These are phyloP conservation scores for Hyphopichia wangnamkhiaoensis DNA, from an alignment of 1,139 yeast genomes.

Conservation along the genomic window DNA sequence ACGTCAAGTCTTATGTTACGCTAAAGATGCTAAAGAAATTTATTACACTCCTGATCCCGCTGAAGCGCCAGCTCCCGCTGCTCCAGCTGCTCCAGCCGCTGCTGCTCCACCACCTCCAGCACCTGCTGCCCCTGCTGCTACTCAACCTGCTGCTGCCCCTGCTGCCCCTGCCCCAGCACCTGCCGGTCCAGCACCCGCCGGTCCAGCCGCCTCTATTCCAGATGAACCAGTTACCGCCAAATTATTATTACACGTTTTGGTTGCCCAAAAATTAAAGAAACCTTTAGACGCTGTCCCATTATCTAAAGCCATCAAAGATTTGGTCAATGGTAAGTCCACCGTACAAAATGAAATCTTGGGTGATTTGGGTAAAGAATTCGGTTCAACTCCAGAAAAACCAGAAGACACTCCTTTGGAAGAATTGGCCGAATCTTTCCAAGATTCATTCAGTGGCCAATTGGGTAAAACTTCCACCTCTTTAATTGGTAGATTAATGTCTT, in stretches of 20 bases:
- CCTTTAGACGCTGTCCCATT: slow-evolving; percentile 82
- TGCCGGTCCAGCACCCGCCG: slow-evolving; percentile 62
- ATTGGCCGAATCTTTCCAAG: slow-evolving; percentile 94
- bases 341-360: slow-evolving; percentile 98
- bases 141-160: slow-evolving; percentile 52
- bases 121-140: slow-evolving; percentile 45
- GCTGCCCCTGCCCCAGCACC: slow-evolving; percentile 63
- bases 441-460: slow-evolving; percentile 78
- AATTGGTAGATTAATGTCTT: slow-evolving; percentile 86
- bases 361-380: slow-evolving; percentile 97
- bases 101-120: slow-evolving; percentile 28
- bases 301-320: slow-evolving; percentile 91
- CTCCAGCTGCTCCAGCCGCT: slow-evolving; percentile 23
- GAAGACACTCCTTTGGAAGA: slow-evolving; percentile 97
- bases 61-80: slow-evolving; percentile 52
- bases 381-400: slow-evolving; percentile 97
- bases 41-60: slow-evolving; percentile 92
- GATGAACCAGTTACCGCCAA: slow-evolving; percentile 90
- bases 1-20: slow-evolving; percentile 93
- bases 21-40: slow-evolving; percentile 94
- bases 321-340: slow-evolving; percentile 97
- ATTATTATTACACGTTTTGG: slow-evolving; percentile 81
- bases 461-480: slow-evolving; percentile 93
- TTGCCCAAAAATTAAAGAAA: slow-evolving; percentile 94
- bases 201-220: slow-evolving; percentile 78